A percentile compares a stretch with the other conserved stretches of the same genome.
These are phyloP conservation scores for Leishmania mexicana DNA, from an alignment of 208 protist genomes.

Conservation along the genomic window DNA sequence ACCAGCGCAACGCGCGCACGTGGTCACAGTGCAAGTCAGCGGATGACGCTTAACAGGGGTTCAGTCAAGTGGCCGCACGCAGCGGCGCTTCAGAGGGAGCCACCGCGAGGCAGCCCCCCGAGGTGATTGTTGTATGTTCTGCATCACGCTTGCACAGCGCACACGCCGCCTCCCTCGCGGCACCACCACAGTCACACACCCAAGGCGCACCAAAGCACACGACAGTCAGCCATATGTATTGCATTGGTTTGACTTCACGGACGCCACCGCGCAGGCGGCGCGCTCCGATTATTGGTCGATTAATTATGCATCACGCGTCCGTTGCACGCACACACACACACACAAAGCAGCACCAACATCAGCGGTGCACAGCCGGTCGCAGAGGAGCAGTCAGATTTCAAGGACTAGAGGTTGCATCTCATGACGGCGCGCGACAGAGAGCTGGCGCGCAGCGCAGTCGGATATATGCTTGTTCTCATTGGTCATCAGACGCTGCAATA, in stretches of 20 bases:
- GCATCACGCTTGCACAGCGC: slow-evolving; percentile 34
- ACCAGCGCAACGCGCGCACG: slow-evolving; percentile 3
- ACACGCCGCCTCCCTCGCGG: not conserved
- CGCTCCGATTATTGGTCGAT: slow-evolving; percentile 20
- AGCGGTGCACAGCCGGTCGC: not conserved
- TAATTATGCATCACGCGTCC: slow-evolving; percentile 15
- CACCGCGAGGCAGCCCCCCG: slow-evolving; percentile 23
- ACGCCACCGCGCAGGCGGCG: slow-evolving; percentile 7
- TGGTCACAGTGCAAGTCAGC: slow-evolving; percentile 24
- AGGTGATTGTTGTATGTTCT: slow-evolving; percentile 35
- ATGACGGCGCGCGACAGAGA: slow-evolving; percentile 20
- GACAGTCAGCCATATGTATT: slow-evolving; percentile 9
- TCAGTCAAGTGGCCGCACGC: slow-evolving; percentile 25
- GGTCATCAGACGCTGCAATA: slow-evolving; percentile 33
- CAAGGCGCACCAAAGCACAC: not conserved
- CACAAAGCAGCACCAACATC: not conserved
- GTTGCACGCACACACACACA: not conserved
- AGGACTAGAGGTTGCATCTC: slow-evolving; percentile 53
- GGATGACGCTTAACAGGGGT: slow-evolving; percentile 48
- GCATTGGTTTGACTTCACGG: slow-evolving; percentile 18
- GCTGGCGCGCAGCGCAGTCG: slow-evolving; percentile 24
- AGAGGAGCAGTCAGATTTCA: slow-evolving; percentile 40
- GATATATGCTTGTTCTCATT: slow-evolving; percentile 73
- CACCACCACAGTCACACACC: not conserved
- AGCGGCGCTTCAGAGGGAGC: slow-evolving; percentile 28